These are phyloP conservation scores for Termitomyces sp. DNA, from an alignment of 768 basidiomycete species.

Conservation along the genomic window DNA sequence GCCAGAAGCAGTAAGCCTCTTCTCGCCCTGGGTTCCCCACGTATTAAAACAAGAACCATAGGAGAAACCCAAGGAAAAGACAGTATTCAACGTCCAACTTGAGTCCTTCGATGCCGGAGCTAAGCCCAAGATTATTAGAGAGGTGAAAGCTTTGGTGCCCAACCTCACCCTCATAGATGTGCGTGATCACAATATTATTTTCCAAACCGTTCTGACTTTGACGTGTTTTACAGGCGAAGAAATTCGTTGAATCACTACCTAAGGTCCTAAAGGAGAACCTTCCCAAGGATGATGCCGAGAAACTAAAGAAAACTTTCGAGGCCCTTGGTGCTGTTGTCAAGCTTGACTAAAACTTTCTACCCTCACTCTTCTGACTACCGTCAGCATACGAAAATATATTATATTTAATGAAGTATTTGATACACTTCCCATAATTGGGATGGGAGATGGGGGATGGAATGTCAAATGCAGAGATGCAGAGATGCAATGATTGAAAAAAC, in stretches of 20 bases:
- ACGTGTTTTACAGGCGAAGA: constrained; percentile 77
- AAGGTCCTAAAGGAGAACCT: constrained; percentile 93
- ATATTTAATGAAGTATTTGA: constrained; percentile 22
- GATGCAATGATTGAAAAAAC: constrained; percentile 9
- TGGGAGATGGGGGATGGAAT: constrained; percentile 7
- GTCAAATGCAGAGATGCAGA: constrained; percentile 12
- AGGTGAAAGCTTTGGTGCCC: constrained; percentile 94
- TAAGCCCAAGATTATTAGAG: constrained; percentile 97
- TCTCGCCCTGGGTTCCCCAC: not conserved
- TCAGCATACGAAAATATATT: constrained; percentile 18
- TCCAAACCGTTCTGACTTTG: constrained; percentile 4
- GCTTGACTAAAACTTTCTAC: constrained; percentile 59
- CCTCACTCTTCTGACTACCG: constrained; percentile 11
- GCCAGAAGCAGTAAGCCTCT: constrained; percentile 57
- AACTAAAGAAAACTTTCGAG: constrained; percentile 89
- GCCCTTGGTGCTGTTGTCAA: constrained; percentile 84
- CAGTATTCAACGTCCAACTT: constrained; percentile 91
- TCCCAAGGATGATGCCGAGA: constrained; percentile 97
- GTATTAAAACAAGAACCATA: constrained; percentile 26
- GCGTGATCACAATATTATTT: constrained; percentile 30
- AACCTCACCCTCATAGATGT: constrained; percentile 98
- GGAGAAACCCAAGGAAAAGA: constrained; percentile 99
- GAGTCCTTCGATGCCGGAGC: constrained; percentile 90
- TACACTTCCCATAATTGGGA: constrained; percentile 17
- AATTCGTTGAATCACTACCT: constrained; percentile 95